Evolutionary conservation across 345 rosid genomes (phyloP), one percentile per base, ranked within the genome.

Genomic region (Eucalyptus pauciflora): DNA sequence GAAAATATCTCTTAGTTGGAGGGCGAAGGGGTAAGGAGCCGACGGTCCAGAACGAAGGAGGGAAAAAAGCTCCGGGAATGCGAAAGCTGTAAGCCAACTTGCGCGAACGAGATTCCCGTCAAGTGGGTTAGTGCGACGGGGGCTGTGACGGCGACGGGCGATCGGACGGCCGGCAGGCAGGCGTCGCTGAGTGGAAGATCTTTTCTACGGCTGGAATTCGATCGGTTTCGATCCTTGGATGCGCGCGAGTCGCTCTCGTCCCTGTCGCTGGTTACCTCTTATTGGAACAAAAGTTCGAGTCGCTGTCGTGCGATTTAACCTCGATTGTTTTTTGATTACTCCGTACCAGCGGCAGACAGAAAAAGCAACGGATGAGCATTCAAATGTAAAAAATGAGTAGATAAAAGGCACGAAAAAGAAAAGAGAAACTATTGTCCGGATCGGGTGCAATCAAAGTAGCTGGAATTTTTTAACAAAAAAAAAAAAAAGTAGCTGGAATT

Each of bases 31-130:
- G 24, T 88, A 89, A 91, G 93, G 87, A 6, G 83, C 80, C 54
- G 91, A 94, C 94, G 96, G 96, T 92, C 92, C 92, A 92, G 67
- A 93, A 89, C 89, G 79, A 43, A 52, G 49, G 87, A 56, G 25
- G n/a, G 11, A 16, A 41, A 41, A 24, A 86, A 52, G 88, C 45
- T 49, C 13, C 3, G 12, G 15, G 18, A 15, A 7, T 15, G 46
- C 22, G 62, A 10, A 7, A 43, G 15, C 29, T 20, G 22, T 13
- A 5, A 69, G 85, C 76, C 91, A 87, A 88, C 88, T 91, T 87
- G 92, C 83, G 89, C 86, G 10, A 17, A 2, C 10, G 85, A 16
- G 62, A 27, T 54, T 24, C 37, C 58, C 41, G 20, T 10, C 83
- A 5, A 2, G 25, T 1, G 3, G 69, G 46, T 0, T 18, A 37